Evolutionary conservation across 2,329 filamentous ascomycete species (phyloP), one percentile per base, ranked within the genome.

Genomic region (Niveomyces coronatus): DNA sequence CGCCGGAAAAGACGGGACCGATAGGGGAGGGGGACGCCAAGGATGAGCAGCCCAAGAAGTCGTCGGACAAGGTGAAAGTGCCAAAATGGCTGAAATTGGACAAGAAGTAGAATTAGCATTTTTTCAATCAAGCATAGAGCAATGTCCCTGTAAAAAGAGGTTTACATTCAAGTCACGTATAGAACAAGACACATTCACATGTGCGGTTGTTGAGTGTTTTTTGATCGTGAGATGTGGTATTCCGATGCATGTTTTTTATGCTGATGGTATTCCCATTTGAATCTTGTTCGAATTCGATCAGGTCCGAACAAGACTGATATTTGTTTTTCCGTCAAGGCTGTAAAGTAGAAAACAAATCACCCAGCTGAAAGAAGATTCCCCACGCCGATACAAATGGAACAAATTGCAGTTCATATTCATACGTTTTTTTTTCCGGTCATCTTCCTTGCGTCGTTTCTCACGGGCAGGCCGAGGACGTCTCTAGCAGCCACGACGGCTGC

Each of bases 51-150:
- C 46, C 56, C 9, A 51, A 63, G 45, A 56, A 58, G 47, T 52
- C 54, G 14, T 57, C 61, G 37, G 54, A 60, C 37, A 52, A 63
- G 36, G 57, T 68, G 57, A 68, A 67, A 47, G 44, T 70, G 42
- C 81, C 82, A 15, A 86, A 84, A 56, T 85, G 83, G 74, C 59
- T 88, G 28, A 83, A 82, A 57, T 60, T 82, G 39, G 76, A 75
- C 7, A 87, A 84, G 70, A 87, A 85, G 63, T 83, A 39, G 20
- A 4, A 13, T n/a, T 14, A 35, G 13, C 31, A 40, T 35, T 6
- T 26, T 16, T 19, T 29, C 37, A 31, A 19, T 22, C 40, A 34
- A 24, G 23, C 23, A 39, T 41, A 15, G 30, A 16, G 14, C 31
- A 31, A 31, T 26, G 37, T 22, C 14, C 17, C 14, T 18, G 26